Base-by-base conservation (phyloP, 2,329 filamentous ascomycete genomes). In the Hypoxylon sp. region DNA sequence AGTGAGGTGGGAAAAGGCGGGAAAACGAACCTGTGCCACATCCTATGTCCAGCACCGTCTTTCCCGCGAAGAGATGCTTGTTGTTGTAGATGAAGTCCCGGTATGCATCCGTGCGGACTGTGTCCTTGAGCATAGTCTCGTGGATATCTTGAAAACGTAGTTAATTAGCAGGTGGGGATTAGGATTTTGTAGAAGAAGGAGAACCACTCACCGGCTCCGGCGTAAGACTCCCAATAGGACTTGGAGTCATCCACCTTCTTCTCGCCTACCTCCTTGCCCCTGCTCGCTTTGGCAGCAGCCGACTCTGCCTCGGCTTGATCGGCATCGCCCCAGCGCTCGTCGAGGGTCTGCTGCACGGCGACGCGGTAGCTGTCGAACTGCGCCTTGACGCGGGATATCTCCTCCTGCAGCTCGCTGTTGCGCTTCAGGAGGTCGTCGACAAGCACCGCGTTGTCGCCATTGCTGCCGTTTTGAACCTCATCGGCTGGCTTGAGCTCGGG, bases 31-130 rank as follows among this genome's bases (percentile, higher is more conserved):
- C 81, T 17, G 86, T 89, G 36, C 87, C 89, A 66, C 92, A 97
- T 38, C 92, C 92, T 58, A 97, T 91, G 67, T 97, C 92, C 5
- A 97, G 82, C 8, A 97, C 89, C 7, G 87, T 84, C 74, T 96
- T 96, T 64, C 85, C 89, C 21, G 86, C 84, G 72, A 97, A 96
- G 3, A 96, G 75, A 60, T 90, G 78, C 71, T 96, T 94, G 75
- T 97, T 91, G 61, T 86, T 84, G 74, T 97, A 96, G 65, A 97
- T 91, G 69, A 97, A 96, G 73, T 97, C 91, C 34, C 92, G 86
- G 73, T 97, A 97, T 2, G 90, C 88, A 64, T 96, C 89, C 7
- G 92, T 97, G 41, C 92, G 88, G 29, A 96, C 80, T 0, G 83
- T 79, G 67, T 97, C 92, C 70, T 96, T 96, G 56, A 97, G 81